Base-by-base conservation (phyloP, 1,139 yeast genomes). In the Pichia sp. region DNA sequence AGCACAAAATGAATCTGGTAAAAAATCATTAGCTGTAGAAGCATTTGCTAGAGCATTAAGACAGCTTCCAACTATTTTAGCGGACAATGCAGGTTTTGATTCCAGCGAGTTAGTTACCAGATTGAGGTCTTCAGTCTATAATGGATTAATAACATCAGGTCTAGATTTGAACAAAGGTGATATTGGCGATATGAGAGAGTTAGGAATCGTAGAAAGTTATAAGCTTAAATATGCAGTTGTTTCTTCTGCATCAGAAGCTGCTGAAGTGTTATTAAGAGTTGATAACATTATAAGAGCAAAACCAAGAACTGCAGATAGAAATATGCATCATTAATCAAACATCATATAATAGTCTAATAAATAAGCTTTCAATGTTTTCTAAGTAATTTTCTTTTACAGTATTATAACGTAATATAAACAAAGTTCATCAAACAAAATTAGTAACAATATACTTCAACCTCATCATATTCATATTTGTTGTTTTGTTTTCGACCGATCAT, bases 11-110 rank as follows among this genome's bases (percentile, higher is more conserved):
- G 91, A 83, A 52, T 82, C 84, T 26, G 98, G 98, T 52, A 91
- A 93, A 67, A 85, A 85, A 59, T 83, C 96, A 1, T 70, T 91
- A 47, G 99, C 99, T 1, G 79, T 93, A 45, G 98, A 91, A 64
- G 81, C 96, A 1, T 91, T 85, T 67, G 96, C 95, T 19, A 78
- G 82, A 50, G 97, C 97, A 5, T 72, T 91, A 56, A 81, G 97
- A 63, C 96, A 89, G 64, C 72, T 91, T 50, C 99, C 99, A 43
- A 88, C 94, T 2, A 88, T 91, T 49, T 72, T 91, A 52, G 96
- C 96, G 28, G 97, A 91, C 60, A 91, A 91, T 60, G 98, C 99
- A 5, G 99, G 98, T 26, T 84, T 78, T 56, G 98, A 93, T 61
- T 84, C 96, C 18, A 80, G 91, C 52, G 98, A 93, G 51, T 71